phyloP scores from a whole-genome alignment of 257 asterid species.

The Ophiorrhiza pumila region DNA sequence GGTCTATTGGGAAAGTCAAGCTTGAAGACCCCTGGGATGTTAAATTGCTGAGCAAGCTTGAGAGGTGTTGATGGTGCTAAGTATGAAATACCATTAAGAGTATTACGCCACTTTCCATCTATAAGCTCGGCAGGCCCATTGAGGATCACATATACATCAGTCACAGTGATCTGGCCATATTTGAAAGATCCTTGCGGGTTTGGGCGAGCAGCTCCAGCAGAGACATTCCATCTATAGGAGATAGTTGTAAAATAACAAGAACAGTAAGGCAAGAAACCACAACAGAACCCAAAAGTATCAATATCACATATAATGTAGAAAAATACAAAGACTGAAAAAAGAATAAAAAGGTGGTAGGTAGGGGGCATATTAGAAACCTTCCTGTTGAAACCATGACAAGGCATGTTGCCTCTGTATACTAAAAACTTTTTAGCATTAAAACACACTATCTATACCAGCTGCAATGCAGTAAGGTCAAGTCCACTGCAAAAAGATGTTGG shows the following conservation, averaged over 20 bases:
- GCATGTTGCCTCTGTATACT: constrained; percentile 5
- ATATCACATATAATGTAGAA: neutral
- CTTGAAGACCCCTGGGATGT: constrained; percentile 69
- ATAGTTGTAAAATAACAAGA: constrained; percentile 1
- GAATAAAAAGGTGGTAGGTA: neutral
- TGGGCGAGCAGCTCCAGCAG: constrained; percentile 96
- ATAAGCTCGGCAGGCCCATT: constrained; percentile 76
- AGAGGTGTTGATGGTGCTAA: constrained; percentile 80
- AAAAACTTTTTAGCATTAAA: neutral
- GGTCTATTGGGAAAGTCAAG: constrained; percentile 81
- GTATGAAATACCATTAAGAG: constrained; percentile 81
- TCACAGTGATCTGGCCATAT: constrained; percentile 84
- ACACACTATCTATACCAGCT: neutral
- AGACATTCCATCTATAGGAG: constrained; percentile 61
- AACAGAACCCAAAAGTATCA: neutral
- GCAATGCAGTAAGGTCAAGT: neutral
- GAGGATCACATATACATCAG: constrained; percentile 71
- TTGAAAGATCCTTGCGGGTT: constrained; percentile 94
- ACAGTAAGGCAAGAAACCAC: neutral
- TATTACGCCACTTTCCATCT: constrained; percentile 74
- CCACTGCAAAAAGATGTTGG: neutral
- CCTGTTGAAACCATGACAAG: constrained; percentile 11
- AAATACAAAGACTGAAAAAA: neutral
- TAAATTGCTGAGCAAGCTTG: constrained; percentile 77
- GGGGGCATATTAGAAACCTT: constrained; percentile 14